Evolutionary conservation across 768 basidiomycete species (phyloP).

Genomic region (Termitomyces sp.): DNA sequence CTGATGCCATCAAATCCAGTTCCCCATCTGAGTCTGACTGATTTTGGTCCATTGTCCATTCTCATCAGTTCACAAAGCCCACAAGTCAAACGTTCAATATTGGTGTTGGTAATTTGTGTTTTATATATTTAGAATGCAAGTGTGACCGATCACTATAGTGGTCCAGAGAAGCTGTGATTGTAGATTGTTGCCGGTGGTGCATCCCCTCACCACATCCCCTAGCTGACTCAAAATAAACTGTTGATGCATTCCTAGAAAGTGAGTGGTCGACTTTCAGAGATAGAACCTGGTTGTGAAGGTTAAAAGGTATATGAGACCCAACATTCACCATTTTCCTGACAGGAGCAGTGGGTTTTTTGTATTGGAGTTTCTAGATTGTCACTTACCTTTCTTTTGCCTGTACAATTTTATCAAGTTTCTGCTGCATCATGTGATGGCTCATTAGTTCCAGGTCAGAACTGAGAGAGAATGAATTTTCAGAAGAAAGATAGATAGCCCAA

Average conservation of each 20-base stretch:
- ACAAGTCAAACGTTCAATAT: constrained; percentile 30
- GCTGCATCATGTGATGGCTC: constrained; percentile 49
- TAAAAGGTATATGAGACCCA: constrained; percentile 56
- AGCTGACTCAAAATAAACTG: constrained; percentile 16
- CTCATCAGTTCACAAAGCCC: constrained; percentile 18
- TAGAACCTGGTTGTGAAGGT: constrained; percentile 40
- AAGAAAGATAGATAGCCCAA: neutral
- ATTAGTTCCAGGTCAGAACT: constrained; percentile 25
- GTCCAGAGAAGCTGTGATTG: constrained; percentile 11
- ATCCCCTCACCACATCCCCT: constrained; percentile 15
- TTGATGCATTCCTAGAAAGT: constrained; percentile 24
- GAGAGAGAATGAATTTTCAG: neutral
- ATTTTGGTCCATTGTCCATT: constrained; percentile 9
- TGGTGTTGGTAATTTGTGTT: constrained; percentile 14
- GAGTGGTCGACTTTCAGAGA: constrained; percentile 22
- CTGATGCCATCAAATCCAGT: neutral
- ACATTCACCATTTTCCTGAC: constrained; percentile 71
- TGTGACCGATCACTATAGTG: constrained; percentile 4
- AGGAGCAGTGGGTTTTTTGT: neutral
- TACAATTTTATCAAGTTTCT: constrained; percentile 53
- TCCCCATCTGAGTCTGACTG: neutral
- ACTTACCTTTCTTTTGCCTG: constrained; percentile 59
- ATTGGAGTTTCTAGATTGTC: neutral
- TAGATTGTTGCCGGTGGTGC: constrained; percentile 10
- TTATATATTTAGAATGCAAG: constrained; percentile 11